Base-by-base conservation (phyloP, 169 alveolate genomes). In the Plasmodium vivax region DNA sequence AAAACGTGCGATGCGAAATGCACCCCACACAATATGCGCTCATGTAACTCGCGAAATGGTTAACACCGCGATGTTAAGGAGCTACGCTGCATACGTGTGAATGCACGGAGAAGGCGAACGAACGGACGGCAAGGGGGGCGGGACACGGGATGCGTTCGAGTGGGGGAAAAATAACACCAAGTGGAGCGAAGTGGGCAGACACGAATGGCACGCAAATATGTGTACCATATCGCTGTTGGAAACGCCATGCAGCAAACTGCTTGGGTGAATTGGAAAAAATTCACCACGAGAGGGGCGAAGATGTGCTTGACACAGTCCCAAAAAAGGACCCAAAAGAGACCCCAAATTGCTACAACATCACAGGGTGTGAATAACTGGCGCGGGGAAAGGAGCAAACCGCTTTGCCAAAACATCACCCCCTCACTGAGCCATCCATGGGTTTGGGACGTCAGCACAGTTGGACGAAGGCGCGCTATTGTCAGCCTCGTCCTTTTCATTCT, bases 371-470 rank as follows among this genome's bases (percentile, higher is more conserved):
- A 51, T 14, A 3, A 51, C 62, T 51, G 62, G 23, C 8, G 0
- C 23, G 0, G 7, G 62, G 27, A 51, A 12, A 51, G 23, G 62
- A 14, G 62, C 16, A 51, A 14, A 1, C 23, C n/a, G 19, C 62
- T 51, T 51, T 51, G 19, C 62, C 19, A 14, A 51, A 51, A 51
- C 62, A 2, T 51, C 62, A 51, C 62, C 62, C 19, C 14, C 62
- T 51, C 62, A 51, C 62, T 51, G 62, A 14, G 62, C 14, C 85
- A 23, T 16, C 71, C 71, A 34, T n/a, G 58, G 51, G 45, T 80
- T 32, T 8, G 84, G 34, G 6, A 41, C 38, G 12, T 72, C 84
- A 45, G 54, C 79, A 84, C 27, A 84, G 79, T 68, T 85, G 9
- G 84, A 62, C 30, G 84, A 47, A 8, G 45, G 23, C 62, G 43